These are phyloP conservation scores for Ciborinia camelliae DNA, from an alignment of 2,329 filamentous ascomycete genomes.

Conservation along the genomic window DNA sequence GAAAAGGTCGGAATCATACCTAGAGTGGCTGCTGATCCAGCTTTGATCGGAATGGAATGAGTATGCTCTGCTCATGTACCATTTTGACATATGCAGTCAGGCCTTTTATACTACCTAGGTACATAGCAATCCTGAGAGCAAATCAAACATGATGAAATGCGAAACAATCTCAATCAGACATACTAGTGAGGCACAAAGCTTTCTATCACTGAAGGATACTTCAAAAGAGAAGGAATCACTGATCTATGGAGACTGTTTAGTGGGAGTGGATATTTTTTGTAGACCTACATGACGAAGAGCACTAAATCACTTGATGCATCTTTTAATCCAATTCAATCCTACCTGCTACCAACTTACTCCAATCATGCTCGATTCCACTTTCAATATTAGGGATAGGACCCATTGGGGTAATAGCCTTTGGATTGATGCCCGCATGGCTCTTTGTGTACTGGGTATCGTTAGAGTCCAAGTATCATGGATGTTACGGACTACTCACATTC, in stretches of 20 bases:
- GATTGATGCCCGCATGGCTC: constrained; percentile 64
- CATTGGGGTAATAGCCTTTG: constrained; percentile 71
- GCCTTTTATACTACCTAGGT: too few species aligned
- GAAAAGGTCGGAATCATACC: too few species aligned
- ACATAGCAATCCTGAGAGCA: background rate
- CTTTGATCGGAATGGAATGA: too few species aligned
- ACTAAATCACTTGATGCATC: constrained; percentile 49
- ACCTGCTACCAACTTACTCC: constrained; percentile 68
- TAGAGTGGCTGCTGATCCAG: too few species aligned
- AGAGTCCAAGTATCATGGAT: background rate
- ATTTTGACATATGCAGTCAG: too few species aligned
- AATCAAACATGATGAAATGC: background rate
- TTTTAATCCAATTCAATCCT: constrained; percentile 79
- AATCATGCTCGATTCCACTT: constrained; percentile 48
- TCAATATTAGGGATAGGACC: constrained; percentile 82
- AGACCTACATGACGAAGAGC: background rate
- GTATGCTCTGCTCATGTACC: too few species aligned
- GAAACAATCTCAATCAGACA: background rate
- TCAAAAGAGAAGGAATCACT: background rate
- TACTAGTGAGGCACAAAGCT: background rate
- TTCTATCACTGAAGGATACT: background rate
- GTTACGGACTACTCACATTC: constrained; percentile 24
- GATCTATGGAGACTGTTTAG: background rate
- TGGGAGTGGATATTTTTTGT: background rate
- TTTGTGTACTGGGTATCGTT: constrained; percentile 77